phyloP scores from a whole-genome alignment of 2,329 filamentous ascomycete species.

The Pestalotiopsis sp. region DNA sequence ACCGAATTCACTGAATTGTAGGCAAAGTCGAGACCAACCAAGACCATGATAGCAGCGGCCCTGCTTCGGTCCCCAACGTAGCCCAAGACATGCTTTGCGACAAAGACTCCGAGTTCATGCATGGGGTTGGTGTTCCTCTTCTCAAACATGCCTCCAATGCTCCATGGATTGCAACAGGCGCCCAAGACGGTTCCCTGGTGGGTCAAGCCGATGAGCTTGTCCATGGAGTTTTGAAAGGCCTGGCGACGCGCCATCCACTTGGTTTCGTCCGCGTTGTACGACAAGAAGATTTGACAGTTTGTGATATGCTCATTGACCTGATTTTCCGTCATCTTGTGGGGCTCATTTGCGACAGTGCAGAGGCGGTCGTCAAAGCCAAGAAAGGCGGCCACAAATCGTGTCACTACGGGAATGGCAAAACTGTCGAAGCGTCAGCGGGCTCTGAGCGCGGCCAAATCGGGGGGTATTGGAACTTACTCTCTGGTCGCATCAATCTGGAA shows the following conservation, averaged over 20 bases:
- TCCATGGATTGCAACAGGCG: slow-evolving; percentile 2
- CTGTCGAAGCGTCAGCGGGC: slow-evolving; percentile 11
- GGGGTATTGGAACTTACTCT: slow-evolving; percentile 21
- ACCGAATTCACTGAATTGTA: slow-evolving; percentile 12
- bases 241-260: slow-evolving; percentile 22
- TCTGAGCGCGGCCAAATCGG: neutral
- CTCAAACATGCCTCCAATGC: slow-evolving; percentile 4
- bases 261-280: slow-evolving; percentile 27
- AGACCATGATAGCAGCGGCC: slow-evolving; percentile 9
- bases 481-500: slow-evolving; percentile 26
- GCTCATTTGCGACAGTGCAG: slow-evolving; percentile 14
- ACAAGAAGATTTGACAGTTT: slow-evolving; percentile 27
- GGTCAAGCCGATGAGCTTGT: slow-evolving; percentile 10
- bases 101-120: slow-evolving; percentile 14
- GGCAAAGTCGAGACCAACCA: slow-evolving; percentile 13
- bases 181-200: slow-evolving; percentile 13
- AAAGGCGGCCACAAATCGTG: slow-evolving; percentile 34
- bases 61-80: slow-evolving; percentile 9
- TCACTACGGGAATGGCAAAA: slow-evolving; percentile 27
- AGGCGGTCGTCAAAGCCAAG: slow-evolving; percentile 23
- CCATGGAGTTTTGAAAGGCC: slow-evolving; percentile 4
- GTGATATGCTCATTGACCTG: slow-evolving; percentile 29
- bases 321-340: slow-evolving; percentile 21
- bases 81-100: slow-evolving; percentile 10
- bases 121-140: slow-evolving; percentile 8